Evolutionary conservation across 148 eudicot species (phyloP).

Genomic region (Chenopodium album): DNA sequence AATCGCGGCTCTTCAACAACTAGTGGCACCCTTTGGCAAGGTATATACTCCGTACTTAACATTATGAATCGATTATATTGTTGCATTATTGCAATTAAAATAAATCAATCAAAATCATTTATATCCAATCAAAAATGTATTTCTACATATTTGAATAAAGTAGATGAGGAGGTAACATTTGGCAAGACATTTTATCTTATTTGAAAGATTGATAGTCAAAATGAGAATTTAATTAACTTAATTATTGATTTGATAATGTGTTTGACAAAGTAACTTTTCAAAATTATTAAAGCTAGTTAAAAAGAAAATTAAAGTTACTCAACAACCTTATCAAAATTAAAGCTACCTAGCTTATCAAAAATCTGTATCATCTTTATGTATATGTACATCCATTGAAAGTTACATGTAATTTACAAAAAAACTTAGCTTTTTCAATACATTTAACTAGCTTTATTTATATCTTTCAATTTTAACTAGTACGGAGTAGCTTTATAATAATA

Average conservation of each 20-base stretch:
- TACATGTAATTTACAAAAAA: no score
- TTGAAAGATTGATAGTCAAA: neutral
- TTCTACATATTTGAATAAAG: neutral
- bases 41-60: conserved; percentile 29
- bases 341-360: no score
- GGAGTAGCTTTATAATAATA: no score
- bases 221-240: neutral
- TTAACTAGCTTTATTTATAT: no score
- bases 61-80: no score
- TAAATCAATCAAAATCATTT: conserved; percentile 4
- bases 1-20: conserved; percentile 88
- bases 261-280: neutral
- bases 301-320: no score
- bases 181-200: neutral
- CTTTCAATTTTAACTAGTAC: no score
- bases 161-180: neutral
- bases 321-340: no score
- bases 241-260: neutral
- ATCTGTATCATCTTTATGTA: no score
- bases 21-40: conserved; percentile 97
- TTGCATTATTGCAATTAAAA: conserved; percentile 4
- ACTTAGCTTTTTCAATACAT: no score
- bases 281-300: no score
- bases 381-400: no score
- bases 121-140: neutral